A percentile compares a stretch with the other conserved stretches of the same genome.
Evolutionary conservation across 1,284 basidiomycete genomes (phyloP).

Genomic region (Rhodotorula sp.): DNA sequence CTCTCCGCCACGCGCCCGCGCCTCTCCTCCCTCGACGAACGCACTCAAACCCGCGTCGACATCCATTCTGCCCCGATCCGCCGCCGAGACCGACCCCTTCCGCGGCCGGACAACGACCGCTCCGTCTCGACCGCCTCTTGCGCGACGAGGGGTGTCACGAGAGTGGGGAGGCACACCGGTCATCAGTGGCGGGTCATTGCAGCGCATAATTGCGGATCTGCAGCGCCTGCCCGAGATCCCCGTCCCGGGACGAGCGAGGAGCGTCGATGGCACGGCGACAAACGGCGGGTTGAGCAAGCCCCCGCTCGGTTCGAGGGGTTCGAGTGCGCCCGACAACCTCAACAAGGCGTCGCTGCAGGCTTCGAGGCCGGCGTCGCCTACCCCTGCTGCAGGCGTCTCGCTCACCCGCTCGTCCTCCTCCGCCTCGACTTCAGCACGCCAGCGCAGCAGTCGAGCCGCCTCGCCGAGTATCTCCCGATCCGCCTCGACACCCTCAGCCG

Average conservation of each 20-base stretch:
- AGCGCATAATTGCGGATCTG: slow-evolving; percentile 37
- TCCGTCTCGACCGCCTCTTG: not conserved
- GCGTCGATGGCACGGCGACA: slow-evolving; percentile 16
- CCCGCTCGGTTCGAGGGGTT: slow-evolving; percentile 17
- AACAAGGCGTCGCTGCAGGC: not conserved
- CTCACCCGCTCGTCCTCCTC: not conserved
- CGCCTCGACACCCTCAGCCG: slow-evolving; percentile 1
- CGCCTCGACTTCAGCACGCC: slow-evolving; percentile 1
- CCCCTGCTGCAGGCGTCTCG: not conserved
- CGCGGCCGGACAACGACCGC: slow-evolving; percentile 17
- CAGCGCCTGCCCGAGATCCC: slow-evolving; percentile 28
- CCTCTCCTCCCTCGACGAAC: not conserved
- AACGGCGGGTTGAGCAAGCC: not conserved
- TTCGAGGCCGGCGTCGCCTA: slow-evolving; percentile 6
- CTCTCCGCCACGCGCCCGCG: not conserved
- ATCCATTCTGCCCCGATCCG: too few species aligned
- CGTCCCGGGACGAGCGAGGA: slow-evolving; percentile 18
- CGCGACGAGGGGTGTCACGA: slow-evolving; percentile 3
- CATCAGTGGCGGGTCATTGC: slow-evolving; percentile 36
- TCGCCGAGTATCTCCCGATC: slow-evolving; percentile 20
- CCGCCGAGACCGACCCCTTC: not conserved
- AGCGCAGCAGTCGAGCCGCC: not conserved
- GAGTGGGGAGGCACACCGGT: slow-evolving; percentile 25
- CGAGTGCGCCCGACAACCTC: slow-evolving; percentile 22
- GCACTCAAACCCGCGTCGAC: not conserved